A percentile compares a stretch with the other conserved stretches of the same genome.
phyloP scores from a whole-genome alignment of 2,329 filamentous ascomycete genomes.

The Ophiostoma sp. region DNA sequence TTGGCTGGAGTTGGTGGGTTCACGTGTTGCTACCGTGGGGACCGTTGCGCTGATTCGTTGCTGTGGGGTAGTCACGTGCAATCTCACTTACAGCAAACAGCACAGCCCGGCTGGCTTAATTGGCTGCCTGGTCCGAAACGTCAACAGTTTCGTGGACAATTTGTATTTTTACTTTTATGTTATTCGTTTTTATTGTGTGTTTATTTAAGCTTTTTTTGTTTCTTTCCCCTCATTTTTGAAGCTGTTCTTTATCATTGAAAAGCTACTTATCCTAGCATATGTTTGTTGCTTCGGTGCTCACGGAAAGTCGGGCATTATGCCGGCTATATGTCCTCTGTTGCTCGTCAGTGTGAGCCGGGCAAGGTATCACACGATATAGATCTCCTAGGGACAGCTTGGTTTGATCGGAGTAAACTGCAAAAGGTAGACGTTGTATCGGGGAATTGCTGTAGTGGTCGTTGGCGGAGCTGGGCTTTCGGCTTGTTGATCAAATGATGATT shows the following conservation, averaged over 20 bases:
- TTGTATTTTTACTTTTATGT: not conserved
- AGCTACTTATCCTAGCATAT: too few species aligned
- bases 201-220: not conserved
- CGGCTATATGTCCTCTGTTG: not conserved
- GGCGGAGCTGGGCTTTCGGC: too few species aligned
- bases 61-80: slow-evolving; percentile 14
- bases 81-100: not conserved
- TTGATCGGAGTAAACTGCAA: not conserved
- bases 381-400: not conserved
- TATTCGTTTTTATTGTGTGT: not conserved
- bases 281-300: too few species aligned
- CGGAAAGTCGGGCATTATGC: not conserved
- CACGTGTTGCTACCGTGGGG: slow-evolving; percentile 13
- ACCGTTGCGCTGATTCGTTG: slow-evolving; percentile 5
- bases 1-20: slow-evolving; percentile 13
- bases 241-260: too few species aligned
- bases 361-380: not conserved
- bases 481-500: too few species aligned
- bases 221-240: too few species aligned
- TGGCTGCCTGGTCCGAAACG: slow-evolving; percentile 1
- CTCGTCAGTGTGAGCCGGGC: too few species aligned
- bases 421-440: too few species aligned
- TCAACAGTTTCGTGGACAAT: not conserved
- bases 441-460: too few species aligned
- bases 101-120: not conserved